Conservation (phyloP, 1,139 yeast genomes). For the Wickerhamiella pararugosa region DNA sequence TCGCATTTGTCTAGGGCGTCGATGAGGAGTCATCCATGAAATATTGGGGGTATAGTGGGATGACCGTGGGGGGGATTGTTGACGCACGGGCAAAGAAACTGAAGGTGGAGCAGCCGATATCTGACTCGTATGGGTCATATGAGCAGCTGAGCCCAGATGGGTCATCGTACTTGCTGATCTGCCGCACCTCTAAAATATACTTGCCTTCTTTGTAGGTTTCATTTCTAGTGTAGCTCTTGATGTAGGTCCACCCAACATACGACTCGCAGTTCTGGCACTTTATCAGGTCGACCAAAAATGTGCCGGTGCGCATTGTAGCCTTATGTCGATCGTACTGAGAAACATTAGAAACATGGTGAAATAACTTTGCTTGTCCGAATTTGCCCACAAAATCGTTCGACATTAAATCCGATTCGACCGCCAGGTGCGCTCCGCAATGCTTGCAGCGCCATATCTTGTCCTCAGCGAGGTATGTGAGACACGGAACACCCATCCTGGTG, state of each 20-base stretch:
- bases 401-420: constrained; percentile 23
- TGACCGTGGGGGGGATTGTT: too few species aligned
- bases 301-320: constrained; percentile 55
- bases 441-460: constrained; percentile 26
- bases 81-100: too few species aligned
- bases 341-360: constrained; percentile 22
- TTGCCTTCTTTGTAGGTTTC: constrained; percentile 69
- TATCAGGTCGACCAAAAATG: constrained; percentile 47
- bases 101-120: too few species aligned
- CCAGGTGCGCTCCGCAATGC: constrained; percentile 28
- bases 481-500: constrained; percentile 14
- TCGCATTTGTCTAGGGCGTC: too few species aligned
- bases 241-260: constrained; percentile 66
- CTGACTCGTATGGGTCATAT: too few species aligned
- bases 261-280: constrained; percentile 50
- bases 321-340: constrained; percentile 22
- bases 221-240: constrained; percentile 37
- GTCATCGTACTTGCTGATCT: background rate
- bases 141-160: too few species aligned
- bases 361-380: constrained; percentile 12
- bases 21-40: too few species aligned
- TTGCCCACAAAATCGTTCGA: constrained; percentile 21
- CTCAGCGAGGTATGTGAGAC: constrained; percentile 20
- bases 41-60: too few species aligned
- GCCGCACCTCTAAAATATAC: constrained; percentile 51